Evolutionary conservation across 2,329 filamentous ascomycete species (phyloP).

Genomic region (Coleophoma crateriformis): DNA sequence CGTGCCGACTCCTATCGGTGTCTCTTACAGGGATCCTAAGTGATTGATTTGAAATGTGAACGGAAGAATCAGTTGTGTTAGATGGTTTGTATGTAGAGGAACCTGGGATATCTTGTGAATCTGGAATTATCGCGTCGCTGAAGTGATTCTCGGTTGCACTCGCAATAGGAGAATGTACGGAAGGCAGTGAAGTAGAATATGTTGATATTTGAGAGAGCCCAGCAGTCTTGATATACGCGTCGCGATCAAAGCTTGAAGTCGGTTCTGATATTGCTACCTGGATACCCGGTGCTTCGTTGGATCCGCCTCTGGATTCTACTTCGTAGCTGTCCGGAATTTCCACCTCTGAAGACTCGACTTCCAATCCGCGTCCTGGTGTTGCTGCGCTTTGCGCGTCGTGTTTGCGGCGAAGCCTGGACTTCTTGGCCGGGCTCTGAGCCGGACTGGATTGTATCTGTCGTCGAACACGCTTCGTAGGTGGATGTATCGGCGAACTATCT

Average conservation of each 20-base stretch:
- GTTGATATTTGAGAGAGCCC: background rate
- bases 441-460: background rate
- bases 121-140: background rate
- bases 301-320: background rate
- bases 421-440: background rate
- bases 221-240: background rate
- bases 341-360: background rate
- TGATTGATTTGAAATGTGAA: no score
- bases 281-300: background rate
- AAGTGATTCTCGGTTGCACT: background rate
- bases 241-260: background rate
- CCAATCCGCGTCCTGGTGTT: background rate
- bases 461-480: background rate
- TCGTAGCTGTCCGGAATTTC: slow-evolving; percentile 1
- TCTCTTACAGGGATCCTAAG: no score
- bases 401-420: background rate
- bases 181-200: background rate
- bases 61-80: background rate
- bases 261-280: background rate
- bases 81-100: background rate
- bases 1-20: no score
- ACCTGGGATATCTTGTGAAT: background rate
- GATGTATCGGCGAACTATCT: no score
- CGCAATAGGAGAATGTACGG: background rate
- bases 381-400: background rate